A percentile compares a stretch with the other conserved stretches of the same genome.
These are phyloP conservation scores for Capsicum chinense DNA, from an alignment of 257 asterid species.

Conservation along the genomic window DNA sequence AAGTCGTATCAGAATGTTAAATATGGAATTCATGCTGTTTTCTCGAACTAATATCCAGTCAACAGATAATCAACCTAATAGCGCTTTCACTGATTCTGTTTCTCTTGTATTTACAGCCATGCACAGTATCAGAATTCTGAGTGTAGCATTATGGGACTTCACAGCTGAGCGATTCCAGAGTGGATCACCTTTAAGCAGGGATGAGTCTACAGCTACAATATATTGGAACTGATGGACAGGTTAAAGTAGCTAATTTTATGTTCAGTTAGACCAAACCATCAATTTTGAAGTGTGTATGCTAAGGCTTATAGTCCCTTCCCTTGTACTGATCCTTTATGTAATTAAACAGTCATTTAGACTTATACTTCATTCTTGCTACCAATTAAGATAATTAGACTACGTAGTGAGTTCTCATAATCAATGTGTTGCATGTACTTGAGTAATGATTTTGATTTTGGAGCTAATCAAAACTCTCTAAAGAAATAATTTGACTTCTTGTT, in stretches of 20 bases:
- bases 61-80: slow-evolving; percentile 19
- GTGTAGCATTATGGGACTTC: slow-evolving; percentile 29
- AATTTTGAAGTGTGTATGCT: neutral
- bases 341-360: neutral
- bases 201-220: slow-evolving; percentile 29
- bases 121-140: slow-evolving; percentile 30
- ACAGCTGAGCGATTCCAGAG: neutral
- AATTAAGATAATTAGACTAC: neutral
- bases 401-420: neutral
- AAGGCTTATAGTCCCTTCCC: neutral
- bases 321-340: neutral
- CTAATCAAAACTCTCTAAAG: neutral
- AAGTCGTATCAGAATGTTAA: slow-evolving; percentile 31
- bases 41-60: slow-evolving; percentile 31
- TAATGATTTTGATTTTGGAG: neutral
- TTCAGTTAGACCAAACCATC: neutral
- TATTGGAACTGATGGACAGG: slow-evolving; percentile 32
- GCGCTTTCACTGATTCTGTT: neutral
- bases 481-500: neutral
- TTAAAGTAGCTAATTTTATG: neutral
- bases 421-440: neutral
- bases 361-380: neutral
- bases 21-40: slow-evolving; percentile 34
- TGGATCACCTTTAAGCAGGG: slow-evolving; percentile 37
- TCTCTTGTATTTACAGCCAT: slow-evolving; percentile 20